Evolutionary conservation across 139 green algal species (phyloP).

Genomic region (Chlamydomonas asymmetrica): DNA sequence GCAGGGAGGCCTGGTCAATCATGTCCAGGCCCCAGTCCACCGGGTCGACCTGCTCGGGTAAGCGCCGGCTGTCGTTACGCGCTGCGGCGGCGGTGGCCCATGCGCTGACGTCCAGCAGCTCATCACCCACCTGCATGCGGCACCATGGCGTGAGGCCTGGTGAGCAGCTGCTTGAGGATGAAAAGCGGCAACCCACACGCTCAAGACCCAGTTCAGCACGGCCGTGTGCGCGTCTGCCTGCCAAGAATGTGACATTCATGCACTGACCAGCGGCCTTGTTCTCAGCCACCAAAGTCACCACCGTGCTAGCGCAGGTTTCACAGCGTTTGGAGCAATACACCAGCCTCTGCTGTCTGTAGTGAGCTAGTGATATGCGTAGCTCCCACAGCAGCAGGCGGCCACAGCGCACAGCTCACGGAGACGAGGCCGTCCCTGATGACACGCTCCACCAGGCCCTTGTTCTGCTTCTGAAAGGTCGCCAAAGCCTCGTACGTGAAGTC

Average conservation of each 20-base stretch:
- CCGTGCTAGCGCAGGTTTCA: not conserved
- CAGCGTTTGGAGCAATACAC: not conserved
- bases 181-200: too few species aligned
- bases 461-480: too few species aligned
- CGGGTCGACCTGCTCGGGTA: constrained; percentile 22
- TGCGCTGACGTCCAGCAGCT: not conserved
- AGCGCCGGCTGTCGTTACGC: not conserved
- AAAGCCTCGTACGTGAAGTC: too few species aligned
- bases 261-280: not conserved
- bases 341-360: not conserved
- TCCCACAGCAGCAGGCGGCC: too few species aligned
- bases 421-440: too few species aligned
- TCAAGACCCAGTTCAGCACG: too few species aligned
- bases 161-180: not conserved
- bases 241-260: not conserved
- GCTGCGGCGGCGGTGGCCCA: not conserved
- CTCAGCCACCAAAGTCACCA: not conserved
- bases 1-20: constrained; percentile 63
- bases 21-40: constrained; percentile 62
- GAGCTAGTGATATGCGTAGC: too few species aligned
- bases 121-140: constrained; percentile 7
- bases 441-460: too few species aligned
- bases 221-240: not conserved
- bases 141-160: not conserved
- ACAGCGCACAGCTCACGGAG: too few species aligned